These are phyloP conservation scores for Yamadazyma sp. DNA, from an alignment of 805 yeast species.

Conservation along the genomic window DNA sequence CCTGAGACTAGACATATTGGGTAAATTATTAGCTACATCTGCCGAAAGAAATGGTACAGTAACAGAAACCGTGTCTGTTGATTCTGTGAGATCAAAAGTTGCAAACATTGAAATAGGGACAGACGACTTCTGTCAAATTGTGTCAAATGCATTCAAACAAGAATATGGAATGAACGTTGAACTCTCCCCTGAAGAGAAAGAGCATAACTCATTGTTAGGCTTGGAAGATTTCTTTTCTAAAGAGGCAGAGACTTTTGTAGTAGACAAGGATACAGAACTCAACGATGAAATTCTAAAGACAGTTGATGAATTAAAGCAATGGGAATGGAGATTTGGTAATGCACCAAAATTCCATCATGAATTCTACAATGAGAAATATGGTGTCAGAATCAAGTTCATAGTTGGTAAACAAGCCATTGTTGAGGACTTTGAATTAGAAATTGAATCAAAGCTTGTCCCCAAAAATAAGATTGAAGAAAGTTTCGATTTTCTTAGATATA, in stretches of 20 bases:
- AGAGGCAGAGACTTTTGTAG: slow-evolving; percentile 16
- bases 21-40: slow-evolving; percentile 55
- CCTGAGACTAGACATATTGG: slow-evolving; percentile 58
- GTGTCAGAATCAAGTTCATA: slow-evolving; percentile 30
- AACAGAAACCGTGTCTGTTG: slow-evolving; percentile 52
- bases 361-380: slow-evolving; percentile 34
- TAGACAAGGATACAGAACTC: slow-evolving; percentile 24
- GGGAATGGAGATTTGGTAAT: slow-evolving; percentile 75
- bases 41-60: slow-evolving; percentile 38
- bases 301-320: slow-evolving; percentile 43
- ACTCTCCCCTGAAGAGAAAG: slow-evolving; percentile 17
- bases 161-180: slow-evolving; percentile 20
- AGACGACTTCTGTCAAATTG: slow-evolving; percentile 45
- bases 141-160: slow-evolving; percentile 37
- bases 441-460: slow-evolving; percentile 6
- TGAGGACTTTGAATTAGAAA: slow-evolving; percentile 17
- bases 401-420: slow-evolving; percentile 47
- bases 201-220: slow-evolving; percentile 33
- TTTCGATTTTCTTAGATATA: slow-evolving; percentile 32
- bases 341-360: slow-evolving; percentile 71
- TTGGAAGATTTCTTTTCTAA: slow-evolving; percentile 24
- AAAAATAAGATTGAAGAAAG: slow-evolving; percentile 17
- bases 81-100: slow-evolving; percentile 80
- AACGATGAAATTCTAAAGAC: slow-evolving; percentile 40
- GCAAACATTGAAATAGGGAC: slow-evolving; percentile 52